Conservation (phyloP, 2,329 filamentous ascomycete genomes). For the Cordyceps cateniannulata region DNA sequence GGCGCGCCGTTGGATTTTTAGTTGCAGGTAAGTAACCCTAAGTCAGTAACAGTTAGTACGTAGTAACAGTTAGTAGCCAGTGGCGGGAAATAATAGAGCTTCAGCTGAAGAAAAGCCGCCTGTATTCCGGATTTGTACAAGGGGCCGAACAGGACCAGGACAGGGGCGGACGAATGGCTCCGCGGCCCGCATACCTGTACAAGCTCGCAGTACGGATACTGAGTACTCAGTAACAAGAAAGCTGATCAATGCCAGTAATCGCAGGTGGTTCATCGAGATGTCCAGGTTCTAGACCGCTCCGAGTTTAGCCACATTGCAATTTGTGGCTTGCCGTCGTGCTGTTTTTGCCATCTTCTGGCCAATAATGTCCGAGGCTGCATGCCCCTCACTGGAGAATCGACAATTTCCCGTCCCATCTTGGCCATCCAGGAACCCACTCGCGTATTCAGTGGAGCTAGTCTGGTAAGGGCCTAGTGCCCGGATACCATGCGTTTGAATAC, state of each 20-base stretch:
- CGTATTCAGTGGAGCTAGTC: too few relatives aligned
- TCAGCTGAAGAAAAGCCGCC: too few relatives aligned
- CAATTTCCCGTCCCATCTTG: neutral
- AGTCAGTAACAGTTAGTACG: too few relatives aligned
- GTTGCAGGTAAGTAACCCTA: too few relatives aligned
- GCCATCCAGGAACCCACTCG: neutral
- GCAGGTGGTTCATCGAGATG: slow-evolving; percentile 5
- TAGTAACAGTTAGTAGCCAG: too few relatives aligned
- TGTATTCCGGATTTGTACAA: neutral
- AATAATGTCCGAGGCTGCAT: neutral
- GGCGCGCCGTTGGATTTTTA: too few relatives aligned
- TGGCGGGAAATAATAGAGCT: too few relatives aligned
- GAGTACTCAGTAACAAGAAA: neutral
- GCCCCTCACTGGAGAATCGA: neutral
- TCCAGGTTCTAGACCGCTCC: slow-evolving; percentile 8
- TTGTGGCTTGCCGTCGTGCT: neutral
- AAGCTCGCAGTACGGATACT: neutral
- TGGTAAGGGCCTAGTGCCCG: too few relatives aligned
- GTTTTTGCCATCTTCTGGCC: neutral
- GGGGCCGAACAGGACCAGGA: neutral
- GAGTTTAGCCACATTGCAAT: slow-evolving; percentile 4
- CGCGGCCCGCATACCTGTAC: too few relatives aligned
- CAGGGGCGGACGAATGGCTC: neutral
- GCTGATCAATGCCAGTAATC: neutral
- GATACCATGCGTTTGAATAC: too few relatives aligned